Conservation (phyloP, 345 rosid species). For the Eutrema yunnanense region DNA sequence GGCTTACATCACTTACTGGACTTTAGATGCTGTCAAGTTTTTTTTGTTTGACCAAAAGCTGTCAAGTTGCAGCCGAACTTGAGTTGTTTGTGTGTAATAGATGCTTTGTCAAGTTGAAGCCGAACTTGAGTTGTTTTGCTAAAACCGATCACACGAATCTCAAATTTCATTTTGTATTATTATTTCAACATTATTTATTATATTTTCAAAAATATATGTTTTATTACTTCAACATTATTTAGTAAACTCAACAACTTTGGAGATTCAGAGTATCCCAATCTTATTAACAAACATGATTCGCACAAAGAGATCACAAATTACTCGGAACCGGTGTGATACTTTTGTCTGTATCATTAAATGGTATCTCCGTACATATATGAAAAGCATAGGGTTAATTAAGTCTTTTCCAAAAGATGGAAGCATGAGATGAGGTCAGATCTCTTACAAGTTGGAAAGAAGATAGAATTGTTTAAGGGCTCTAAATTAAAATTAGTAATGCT, state of each 20-base stretch:
- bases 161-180: not conserved
- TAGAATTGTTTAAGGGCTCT: not conserved
- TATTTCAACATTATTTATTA: not conserved
- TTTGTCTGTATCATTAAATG: not conserved
- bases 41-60: no score
- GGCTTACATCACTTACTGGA: not conserved
- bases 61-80: not conserved
- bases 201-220: not conserved
- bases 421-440: not conserved
- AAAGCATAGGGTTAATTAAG: not conserved
- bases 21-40: not conserved
- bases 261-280: not conserved
- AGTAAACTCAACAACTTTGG: not conserved
- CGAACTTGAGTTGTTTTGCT: not conserved
- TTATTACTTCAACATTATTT: not conserved
- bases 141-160: not conserved
- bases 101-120: not conserved
- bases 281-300: not conserved
- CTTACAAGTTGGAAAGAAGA: not conserved
- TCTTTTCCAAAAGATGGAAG: not conserved
- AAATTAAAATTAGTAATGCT: no score
- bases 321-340: not conserved
- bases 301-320: not conserved
- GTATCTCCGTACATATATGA: not conserved
- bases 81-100: not conserved